Evolutionary conservation across 1,284 basidiomycete species (phyloP), one percentile per base, ranked within the genome.

Genomic region (Leccinum subrobustum): DNA sequence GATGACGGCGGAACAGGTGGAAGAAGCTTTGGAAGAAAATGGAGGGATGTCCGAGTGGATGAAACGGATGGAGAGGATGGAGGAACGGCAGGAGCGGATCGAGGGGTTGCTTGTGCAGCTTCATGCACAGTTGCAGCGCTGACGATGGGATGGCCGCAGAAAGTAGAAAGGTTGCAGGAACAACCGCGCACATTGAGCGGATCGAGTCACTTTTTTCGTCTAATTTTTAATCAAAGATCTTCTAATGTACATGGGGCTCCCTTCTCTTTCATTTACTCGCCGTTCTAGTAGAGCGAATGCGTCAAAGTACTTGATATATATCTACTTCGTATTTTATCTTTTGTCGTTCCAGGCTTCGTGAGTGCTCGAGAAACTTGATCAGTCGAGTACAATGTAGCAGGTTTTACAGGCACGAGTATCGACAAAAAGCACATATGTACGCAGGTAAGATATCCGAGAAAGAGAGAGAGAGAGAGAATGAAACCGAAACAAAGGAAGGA

Each of bases 21-120:
- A 80, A 58, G 78, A 77, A 56, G 75, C 72, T 16, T 73, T 71
- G 6, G 69, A 64, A 6, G 69, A 61, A 39, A 65, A 59, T 3
- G 65, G 67, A 53, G 67, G 73, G 52, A 64, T 57, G 65, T n/a
- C 63, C 25, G 66, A 70, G 25, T 75, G 78, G 71, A 70, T 73
- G 60, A 77, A 71, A 60, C 77, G 84, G 52, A 73, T 91, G 65
- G 79, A 81, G 2, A 73, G 75, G 33, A 85, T 92, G 57, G 89
- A 92, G 68, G 76, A 77, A 67, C 75, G 80, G 59, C 87, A 91
- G 71, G 76, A 79, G 68, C 79, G 84, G 63, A 89, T 91, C 53
- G 89, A 91, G 68, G 75, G 78, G 14, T 64, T 91, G 58, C 76
- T 91, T 25, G 44, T 71, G 12, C 66, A 69, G 33, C 66, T 71